A percentile compares a stretch with the other conserved stretches of the same genome.
Evolutionary conservation across 805 yeast species (phyloP).

Genomic region (Scheffersomyces coipomensis): DNA sequence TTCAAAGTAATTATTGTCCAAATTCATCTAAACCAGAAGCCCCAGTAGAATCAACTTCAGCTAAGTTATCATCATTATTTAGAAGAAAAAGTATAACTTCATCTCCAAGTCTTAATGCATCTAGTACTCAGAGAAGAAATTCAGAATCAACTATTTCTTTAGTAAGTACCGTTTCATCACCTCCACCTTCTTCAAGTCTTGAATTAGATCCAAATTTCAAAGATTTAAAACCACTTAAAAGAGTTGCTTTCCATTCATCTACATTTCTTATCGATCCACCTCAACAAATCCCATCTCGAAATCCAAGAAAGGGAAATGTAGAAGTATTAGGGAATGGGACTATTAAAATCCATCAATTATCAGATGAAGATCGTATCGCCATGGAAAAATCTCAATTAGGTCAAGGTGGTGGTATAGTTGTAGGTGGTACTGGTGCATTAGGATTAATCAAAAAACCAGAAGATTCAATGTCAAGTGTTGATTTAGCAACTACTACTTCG

Average conservation of each 20-base stretch:
- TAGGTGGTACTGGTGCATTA: slow-evolving; percentile 74
- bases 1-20: slow-evolving; percentile 3
- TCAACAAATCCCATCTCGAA: slow-evolving; percentile 87
- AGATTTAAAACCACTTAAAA: slow-evolving; percentile 33
- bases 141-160: slow-evolving; percentile 4
- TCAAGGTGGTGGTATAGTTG: slow-evolving; percentile 67
- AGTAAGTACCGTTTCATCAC: slow-evolving; percentile 2
- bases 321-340: slow-evolving; percentile 54
- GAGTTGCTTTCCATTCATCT: slow-evolving; percentile 42
- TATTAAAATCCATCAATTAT: slow-evolving; percentile 51
- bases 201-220: slow-evolving; percentile 22
- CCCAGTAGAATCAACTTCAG: slow-evolving; percentile 4
- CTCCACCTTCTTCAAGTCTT: slow-evolving; percentile 4
- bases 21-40: slow-evolving; percentile 2
- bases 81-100: slow-evolving; percentile 20
- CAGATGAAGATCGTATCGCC: slow-evolving; percentile 49
- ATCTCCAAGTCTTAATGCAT: not conserved
- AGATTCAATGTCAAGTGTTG: slow-evolving; percentile 1
- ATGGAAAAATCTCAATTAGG: slow-evolving; percentile 39
- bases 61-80: slow-evolving; percentile 27
- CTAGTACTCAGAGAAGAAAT: not conserved
- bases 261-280: slow-evolving; percentile 54
- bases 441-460: slow-evolving; percentile 32
- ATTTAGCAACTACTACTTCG: too few species aligned
- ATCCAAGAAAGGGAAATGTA: slow-evolving; percentile 77